Evolutionary conservation across 2,329 filamentous ascomycete species (phyloP), one percentile per base, ranked within the genome.

Genomic region (Thielaviopsis ethacetica): DNA sequence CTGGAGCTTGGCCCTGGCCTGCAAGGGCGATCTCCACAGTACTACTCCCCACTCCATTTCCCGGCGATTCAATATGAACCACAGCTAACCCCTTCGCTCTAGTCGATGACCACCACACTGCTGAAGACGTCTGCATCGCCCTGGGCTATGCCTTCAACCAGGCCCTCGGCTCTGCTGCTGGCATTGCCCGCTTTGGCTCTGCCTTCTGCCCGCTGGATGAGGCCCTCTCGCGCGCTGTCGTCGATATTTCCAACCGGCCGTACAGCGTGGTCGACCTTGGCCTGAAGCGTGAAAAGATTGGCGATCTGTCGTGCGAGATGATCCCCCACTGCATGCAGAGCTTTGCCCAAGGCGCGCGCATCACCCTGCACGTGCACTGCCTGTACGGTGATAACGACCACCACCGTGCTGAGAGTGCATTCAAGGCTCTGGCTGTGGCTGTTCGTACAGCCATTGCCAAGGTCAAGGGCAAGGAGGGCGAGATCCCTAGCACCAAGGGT

Each of bases 51-150:
- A 27, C 17, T 50, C 5, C 12, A n/a, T 6, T 51, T 54, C 49
- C 26, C 26, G n/a, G 24, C n/a, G 10, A n/a, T 55, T 17, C 6
- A 41, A 38, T 30, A n/a, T 10, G 54, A 44, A 19, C 26, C 30
- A 26, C 19, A 59, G 3, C 26, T 30, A 53, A 38, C 27, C 26
- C 51, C 21, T 38, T 49, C 38, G 41, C 53, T 52, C 50, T 62
- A 91, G 90, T 98, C 71, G 93, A 98, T 74, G 93, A 97, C 78
- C 93, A 98, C 75, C 93, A 98, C 80, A 96, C 91, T 9, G 86
- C 91, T 63, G 93, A 98, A 76, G 93, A 98, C 70, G 86, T 88
- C 61, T 96, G 88, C 73, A 85, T 98, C 64, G 89, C 91, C 15
- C 82, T 98, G 22, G 93, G 93, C 54, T 77, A 79, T 65, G 89